Evolutionary conservation across 352 stramenopile species (phyloP), one percentile per base, ranked within the genome.

Genomic region (Globisporangium iwayamae): DNA sequence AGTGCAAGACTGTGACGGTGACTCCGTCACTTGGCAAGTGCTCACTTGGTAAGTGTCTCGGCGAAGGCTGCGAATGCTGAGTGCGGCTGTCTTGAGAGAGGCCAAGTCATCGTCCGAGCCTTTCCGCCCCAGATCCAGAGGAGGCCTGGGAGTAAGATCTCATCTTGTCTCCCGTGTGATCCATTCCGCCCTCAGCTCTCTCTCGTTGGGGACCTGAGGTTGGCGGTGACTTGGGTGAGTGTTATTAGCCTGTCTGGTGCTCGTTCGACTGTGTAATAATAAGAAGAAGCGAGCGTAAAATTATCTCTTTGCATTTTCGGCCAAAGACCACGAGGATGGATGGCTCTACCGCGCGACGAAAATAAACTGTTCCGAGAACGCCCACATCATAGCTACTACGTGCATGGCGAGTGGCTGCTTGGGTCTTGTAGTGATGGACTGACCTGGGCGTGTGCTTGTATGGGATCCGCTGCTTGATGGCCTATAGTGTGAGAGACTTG

Each of bases 81-180:
- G 41, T 47, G 41, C 4, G 41, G 41, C 20, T 14, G 54, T 47
- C 36, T 41, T 62, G 68, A 67, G 67, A 55, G 56, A 69, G 34
- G 30, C 6, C 14, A 25, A n/a, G 39, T 45, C 39, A 45, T 45
- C 14, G 39, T 45, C 6, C 14, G 60, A 61, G 60, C 47, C 20
- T 61, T 61, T 48, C 39, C 39, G 43, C 38, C 43, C 43, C 38
- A 61, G 41, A 61, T 41, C 38, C 38, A 52, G 56, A 58, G 52
- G 56, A 58, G 52, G 52, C 30, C 52, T 36, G 52, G 16, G 30
- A 57, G 52, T 58, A 58, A 58, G 69, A 75, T 72, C 60, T 68
- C 69, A 72, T 75, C 69, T 75, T 72, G 65, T 75, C 69, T 61
- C 20, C 20, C 18, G 20, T 52, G 47, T 69, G 59, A 62, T 55